Evolutionary conservation across 176 grass and related monocot genomes (phyloP).

Genomic region (Tillandsia fasciculata): DNA sequence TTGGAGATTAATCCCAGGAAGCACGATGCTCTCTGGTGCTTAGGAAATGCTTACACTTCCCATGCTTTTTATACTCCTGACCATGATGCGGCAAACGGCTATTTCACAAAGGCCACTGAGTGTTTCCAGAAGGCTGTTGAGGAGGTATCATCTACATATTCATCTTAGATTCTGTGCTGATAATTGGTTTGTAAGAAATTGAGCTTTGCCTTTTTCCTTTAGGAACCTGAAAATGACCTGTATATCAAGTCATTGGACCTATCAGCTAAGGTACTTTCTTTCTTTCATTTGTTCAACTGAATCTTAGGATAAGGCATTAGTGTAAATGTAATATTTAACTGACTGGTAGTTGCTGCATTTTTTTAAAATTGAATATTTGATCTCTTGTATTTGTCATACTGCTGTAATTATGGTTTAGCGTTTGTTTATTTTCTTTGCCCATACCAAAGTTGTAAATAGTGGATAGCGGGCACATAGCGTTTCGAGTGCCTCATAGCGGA

Average conservation of each 20-base stretch:
- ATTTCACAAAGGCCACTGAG: constrained; percentile 35
- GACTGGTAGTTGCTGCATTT: no score
- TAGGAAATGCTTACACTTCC: constrained; percentile 41
- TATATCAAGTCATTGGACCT: constrained; percentile 33
- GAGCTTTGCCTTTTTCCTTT: constrained; percentile 17
- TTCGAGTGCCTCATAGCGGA: no score
- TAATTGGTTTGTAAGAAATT: background rate
- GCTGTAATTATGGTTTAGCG: no score
- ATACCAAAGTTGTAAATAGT: no score
- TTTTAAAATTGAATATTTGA: no score
- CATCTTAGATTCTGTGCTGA: no score
- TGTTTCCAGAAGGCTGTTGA: constrained; percentile 33
- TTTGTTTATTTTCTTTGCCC: no score
- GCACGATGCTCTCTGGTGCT: constrained; percentile 40
- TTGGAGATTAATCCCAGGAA: constrained; percentile 33
- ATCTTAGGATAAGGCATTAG: background rate
- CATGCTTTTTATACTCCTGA: constrained; percentile 28
- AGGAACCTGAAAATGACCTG: constrained; percentile 46
- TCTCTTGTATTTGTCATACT: no score
- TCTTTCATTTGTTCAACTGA: background rate
- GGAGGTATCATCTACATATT: constrained; percentile 21
- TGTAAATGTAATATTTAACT: no score
- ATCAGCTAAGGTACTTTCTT: constrained; percentile 27
- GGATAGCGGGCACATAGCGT: no score
- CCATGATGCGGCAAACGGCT: constrained; percentile 19